A percentile compares a stretch with the other conserved stretches of the same genome.
Conservation (phyloP, 768 basidiomycete genomes). For the Pulveroboletus ravenelii region DNA sequence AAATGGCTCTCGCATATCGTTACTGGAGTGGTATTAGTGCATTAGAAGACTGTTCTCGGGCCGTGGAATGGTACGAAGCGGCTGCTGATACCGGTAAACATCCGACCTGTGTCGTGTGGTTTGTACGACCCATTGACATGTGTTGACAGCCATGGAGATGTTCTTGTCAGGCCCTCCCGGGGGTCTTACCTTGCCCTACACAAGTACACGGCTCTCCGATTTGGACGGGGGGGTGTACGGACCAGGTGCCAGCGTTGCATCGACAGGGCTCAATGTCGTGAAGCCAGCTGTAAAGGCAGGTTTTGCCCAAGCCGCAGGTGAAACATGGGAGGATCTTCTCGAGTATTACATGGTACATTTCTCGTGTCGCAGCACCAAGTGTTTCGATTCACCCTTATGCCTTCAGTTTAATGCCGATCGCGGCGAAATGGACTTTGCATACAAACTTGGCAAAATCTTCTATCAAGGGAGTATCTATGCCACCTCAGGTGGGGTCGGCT, state of each 20-base stretch:
- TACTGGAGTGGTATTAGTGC: constrained; percentile 96
- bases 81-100: constrained; percentile 78
- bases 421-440: constrained; percentile 84
- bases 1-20: constrained; percentile 91
- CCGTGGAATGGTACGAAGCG: constrained; percentile 84
- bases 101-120: constrained; percentile 21
- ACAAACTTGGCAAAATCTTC: constrained; percentile 90
- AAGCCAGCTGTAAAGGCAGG: constrained; percentile 82
- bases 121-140: background rate
- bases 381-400: background rate
- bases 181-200: constrained; percentile 79
- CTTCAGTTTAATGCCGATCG: constrained; percentile 90
- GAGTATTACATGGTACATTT: constrained; percentile 80
- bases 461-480: constrained; percentile 94
- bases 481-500: constrained; percentile 70
- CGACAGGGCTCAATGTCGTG: constrained; percentile 69
- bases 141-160: constrained; percentile 61
- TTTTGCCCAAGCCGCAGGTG: constrained; percentile 77
- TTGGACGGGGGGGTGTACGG: constrained; percentile 92
- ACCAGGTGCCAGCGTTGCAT: constrained; percentile 89
- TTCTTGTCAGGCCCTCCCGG: constrained; percentile 88
- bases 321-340: constrained; percentile 89
- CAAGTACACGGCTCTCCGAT: constrained; percentile 81
- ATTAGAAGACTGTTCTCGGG: constrained; percentile 76
- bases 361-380: background rate